phyloP scores from a whole-genome alignment of 805 yeast species.

The Brettanomyces sp. region DNA sequence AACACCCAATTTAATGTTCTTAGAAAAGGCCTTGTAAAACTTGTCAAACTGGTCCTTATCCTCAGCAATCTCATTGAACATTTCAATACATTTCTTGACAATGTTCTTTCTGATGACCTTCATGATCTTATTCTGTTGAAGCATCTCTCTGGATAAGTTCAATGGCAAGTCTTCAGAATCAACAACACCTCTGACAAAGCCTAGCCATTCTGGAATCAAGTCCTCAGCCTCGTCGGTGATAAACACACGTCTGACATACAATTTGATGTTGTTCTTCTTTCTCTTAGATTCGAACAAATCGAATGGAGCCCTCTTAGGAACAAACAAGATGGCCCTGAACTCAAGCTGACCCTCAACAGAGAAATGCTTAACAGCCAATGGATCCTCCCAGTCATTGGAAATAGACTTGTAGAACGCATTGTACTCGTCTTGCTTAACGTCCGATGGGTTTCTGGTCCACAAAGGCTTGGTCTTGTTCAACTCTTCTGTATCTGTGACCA shows the following conservation, averaged over 20 bases:
- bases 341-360: conserved; percentile 99
- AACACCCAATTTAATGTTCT: conserved; percentile 97
- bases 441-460: conserved; percentile 99
- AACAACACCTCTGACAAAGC: conserved; percentile 97
- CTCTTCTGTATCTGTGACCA: conserved; percentile 93
- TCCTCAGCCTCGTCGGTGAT: conserved; percentile 99
- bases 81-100: conserved; percentile 95
- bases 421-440: conserved; percentile 96
- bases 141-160: conserved; percentile 99
- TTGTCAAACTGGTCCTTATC: conserved; percentile 97
- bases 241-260: conserved; percentile 98
- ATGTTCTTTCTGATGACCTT: conserved; percentile 99
- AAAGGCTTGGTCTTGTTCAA: conserved; percentile 97
- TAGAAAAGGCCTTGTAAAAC: conserved; percentile 95
- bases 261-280: conserved; percentile 98
- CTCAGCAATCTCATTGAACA: conserved; percentile 99
- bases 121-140: conserved; percentile 99
- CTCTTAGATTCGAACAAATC: conserved; percentile 96
- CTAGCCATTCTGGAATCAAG: conserved; percentile 97
- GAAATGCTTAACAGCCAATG: conserved; percentile 98
- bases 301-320: conserved; percentile 99
- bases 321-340: conserved; percentile 93
- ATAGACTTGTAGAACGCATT: conserved; percentile 98
- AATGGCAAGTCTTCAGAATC: conserved; percentile 99
- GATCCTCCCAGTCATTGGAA: conserved; percentile 99